Conservation (phyloP, 495 filamentous ascomycete species). For the Hypoxylon lienhwacheense region DNA sequence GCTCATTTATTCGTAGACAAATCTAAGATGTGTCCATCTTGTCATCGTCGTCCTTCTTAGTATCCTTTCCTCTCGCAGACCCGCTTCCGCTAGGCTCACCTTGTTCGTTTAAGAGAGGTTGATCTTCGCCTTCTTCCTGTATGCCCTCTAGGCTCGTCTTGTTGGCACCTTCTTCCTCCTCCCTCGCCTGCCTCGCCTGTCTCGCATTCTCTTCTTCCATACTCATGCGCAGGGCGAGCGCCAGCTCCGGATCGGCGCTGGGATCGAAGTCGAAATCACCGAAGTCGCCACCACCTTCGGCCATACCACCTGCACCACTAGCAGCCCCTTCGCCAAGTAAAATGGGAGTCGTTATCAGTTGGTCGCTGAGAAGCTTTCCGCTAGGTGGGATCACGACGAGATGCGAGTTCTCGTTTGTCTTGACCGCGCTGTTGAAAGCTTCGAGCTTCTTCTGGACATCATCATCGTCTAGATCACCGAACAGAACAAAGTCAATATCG, state of each 20-base stretch:
- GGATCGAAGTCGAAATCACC: constrained; percentile 75
- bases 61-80: constrained; percentile 55
- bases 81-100: constrained; percentile 68
- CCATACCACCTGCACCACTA: constrained; percentile 45
- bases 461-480: constrained; percentile 89
- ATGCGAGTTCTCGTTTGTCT: constrained; percentile 85
- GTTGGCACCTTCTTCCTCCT: constrained; percentile 65
- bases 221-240: constrained; percentile 93
- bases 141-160: constrained; percentile 79
- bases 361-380: constrained; percentile 85
- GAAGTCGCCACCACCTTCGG: constrained; percentile 59
- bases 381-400: constrained; percentile 89
- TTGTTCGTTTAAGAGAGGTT: constrained; percentile 65
- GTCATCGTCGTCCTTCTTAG: constrained; percentile 69
- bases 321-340: constrained; percentile 72
- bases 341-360: constrained; percentile 89
- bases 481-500: constrained; percentile 88
- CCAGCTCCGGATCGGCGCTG: constrained; percentile 85
- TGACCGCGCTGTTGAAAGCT: constrained; percentile 89
- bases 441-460: constrained; percentile 84
- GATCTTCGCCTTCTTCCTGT: constrained; percentile 74
- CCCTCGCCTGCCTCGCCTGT: constrained; percentile 79
- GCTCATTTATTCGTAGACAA: constrained; percentile 2
- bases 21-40: constrained; percentile 84
- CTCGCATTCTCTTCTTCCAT: constrained; percentile 97